A percentile compares a stretch with the other conserved stretches of the same genome.
Conservation (phyloP, 2,329 filamentous ascomycete genomes). For the Venturiaceae sp. region DNA sequence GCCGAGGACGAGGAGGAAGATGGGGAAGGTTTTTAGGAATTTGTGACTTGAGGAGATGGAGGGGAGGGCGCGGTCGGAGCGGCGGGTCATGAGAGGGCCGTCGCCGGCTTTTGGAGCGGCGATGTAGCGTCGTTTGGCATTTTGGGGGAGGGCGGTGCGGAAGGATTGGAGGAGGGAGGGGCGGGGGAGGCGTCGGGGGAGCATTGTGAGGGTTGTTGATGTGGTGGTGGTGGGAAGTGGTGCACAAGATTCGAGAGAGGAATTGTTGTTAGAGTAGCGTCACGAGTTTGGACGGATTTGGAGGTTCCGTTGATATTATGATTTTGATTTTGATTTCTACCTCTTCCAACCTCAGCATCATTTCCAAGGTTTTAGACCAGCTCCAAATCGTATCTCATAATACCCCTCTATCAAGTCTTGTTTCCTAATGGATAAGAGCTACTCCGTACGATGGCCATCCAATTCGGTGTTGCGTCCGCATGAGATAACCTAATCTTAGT, state of each 20-base stretch:
- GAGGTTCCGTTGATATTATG: too few species aligned
- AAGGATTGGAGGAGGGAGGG: not conserved
- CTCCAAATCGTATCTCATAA: too few species aligned
- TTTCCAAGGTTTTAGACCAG: too few species aligned
- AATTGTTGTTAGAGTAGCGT: too few species aligned
- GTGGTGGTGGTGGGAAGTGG: not conserved
- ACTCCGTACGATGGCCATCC: too few species aligned
- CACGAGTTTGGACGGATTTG: too few species aligned
- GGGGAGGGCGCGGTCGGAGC: slow-evolving; percentile 43
- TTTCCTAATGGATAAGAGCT: too few species aligned
- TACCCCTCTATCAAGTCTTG: too few species aligned
- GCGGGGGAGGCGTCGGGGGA: not conserved
- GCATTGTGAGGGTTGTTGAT: not conserved
- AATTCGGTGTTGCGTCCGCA: too few species aligned
- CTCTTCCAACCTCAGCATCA: too few species aligned
- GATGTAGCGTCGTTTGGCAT: slow-evolving; percentile 32
- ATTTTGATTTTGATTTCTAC: too few species aligned
- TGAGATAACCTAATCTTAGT: too few species aligned
- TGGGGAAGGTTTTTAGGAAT: slow-evolving; percentile 55
- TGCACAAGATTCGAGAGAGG: not conserved
- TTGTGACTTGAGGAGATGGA: slow-evolving; percentile 18
- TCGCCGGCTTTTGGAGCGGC: slow-evolving; percentile 39
- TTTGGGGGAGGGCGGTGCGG: not conserved
- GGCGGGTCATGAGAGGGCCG: slow-evolving; percentile 42
- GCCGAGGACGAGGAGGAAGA: slow-evolving; percentile 67